Percentiles rank a stretch among this genome's conserved stretches.
These are phyloP conservation scores for Penicillium sp. DNA, from an alignment of 2,329 filamentous ascomycete species.

Conservation along the genomic window DNA sequence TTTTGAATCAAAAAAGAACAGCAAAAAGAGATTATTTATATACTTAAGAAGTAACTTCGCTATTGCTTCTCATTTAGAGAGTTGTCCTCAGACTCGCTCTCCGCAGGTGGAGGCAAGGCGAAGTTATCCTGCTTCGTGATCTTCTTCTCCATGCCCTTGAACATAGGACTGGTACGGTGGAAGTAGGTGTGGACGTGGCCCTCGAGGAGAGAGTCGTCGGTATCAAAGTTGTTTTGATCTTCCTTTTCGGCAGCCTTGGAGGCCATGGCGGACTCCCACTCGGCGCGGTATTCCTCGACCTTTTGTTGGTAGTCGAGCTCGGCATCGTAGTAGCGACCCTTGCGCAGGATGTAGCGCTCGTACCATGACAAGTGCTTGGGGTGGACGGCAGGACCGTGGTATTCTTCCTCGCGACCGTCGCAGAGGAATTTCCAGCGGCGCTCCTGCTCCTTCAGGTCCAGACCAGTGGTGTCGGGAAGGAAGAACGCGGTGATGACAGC, in stretches of 20 bases:
- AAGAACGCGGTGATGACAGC: constrained; percentile 80
- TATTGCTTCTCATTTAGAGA: constrained; percentile 27
- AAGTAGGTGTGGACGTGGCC: constrained; percentile 55
- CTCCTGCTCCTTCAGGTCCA: constrained; percentile 96
- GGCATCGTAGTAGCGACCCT: constrained; percentile 79
- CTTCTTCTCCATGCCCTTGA: constrained; percentile 39
- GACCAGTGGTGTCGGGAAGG: constrained; percentile 93
- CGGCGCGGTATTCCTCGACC: constrained; percentile 74
- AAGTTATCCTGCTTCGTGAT: constrained; percentile 33
- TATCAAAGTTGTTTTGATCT: constrained; percentile 32
- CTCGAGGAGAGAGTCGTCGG: constrained; percentile 49
- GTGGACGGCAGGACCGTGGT: constrained; percentile 92
- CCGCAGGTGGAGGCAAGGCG: constrained; percentile 36
- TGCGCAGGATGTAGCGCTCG: constrained; percentile 71
- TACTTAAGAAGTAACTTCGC: constrained; percentile 3
- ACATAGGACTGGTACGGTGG: constrained; percentile 51
- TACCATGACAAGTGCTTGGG: constrained; percentile 82
- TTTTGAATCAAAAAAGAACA: constrained; percentile 7
- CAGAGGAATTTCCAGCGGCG: constrained; percentile 88
- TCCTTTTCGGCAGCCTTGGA: constrained; percentile 53
- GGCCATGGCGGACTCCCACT: constrained; percentile 53
- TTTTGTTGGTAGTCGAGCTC: constrained; percentile 79
- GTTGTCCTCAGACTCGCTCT: constrained; percentile 23
- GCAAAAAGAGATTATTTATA: constrained; percentile 11
- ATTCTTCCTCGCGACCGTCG: constrained; percentile 71